Evolutionary conservation across 129 eudicot species (phyloP).

Genomic region (Deinandra increscens): DNA sequence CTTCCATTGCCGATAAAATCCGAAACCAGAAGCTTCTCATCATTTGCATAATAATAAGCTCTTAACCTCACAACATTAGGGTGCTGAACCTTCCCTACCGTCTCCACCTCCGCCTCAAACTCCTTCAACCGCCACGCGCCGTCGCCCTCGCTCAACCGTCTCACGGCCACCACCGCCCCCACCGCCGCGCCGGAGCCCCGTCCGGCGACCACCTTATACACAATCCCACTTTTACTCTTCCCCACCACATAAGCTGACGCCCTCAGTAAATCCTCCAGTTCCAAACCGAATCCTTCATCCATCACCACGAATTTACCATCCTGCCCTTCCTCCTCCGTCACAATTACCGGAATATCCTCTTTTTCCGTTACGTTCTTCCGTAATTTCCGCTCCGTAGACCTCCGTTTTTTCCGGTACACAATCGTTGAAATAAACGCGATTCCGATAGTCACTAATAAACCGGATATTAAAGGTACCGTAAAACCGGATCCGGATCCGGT

Average conservation of each 20-base stretch:
- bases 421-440: constrained; percentile 52
- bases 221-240: constrained; percentile 90
- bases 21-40: constrained; percentile 82
- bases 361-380: constrained; percentile 42
- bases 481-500: constrained; percentile 35
- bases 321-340: constrained; percentile 63
- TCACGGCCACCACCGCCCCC: constrained; percentile 71
- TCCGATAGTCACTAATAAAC: constrained; percentile 54
- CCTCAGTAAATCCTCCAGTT: constrained; percentile 89
- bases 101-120: constrained; percentile 86
- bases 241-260: constrained; percentile 98
- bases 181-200: constrained; percentile 54
- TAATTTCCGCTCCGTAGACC: constrained; percentile 40
- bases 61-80: constrained; percentile 74
- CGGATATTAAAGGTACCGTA: constrained; percentile 48
- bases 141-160: constrained; percentile 90
- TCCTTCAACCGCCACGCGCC: constrained; percentile 71
- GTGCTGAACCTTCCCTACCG: constrained; percentile 69
- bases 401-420: constrained; percentile 55
- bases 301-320: constrained; percentile 84
- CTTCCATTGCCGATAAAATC: constrained; percentile 85
- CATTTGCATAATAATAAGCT: constrained; percentile 86
- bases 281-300: constrained; percentile 90
- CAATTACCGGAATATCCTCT: constrained; percentile 2
- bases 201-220: constrained; percentile 86